phyloP scores from a whole-genome alignment of 2,329 filamentous ascomycete genomes.

The Pyrenochaeta sp. region DNA sequence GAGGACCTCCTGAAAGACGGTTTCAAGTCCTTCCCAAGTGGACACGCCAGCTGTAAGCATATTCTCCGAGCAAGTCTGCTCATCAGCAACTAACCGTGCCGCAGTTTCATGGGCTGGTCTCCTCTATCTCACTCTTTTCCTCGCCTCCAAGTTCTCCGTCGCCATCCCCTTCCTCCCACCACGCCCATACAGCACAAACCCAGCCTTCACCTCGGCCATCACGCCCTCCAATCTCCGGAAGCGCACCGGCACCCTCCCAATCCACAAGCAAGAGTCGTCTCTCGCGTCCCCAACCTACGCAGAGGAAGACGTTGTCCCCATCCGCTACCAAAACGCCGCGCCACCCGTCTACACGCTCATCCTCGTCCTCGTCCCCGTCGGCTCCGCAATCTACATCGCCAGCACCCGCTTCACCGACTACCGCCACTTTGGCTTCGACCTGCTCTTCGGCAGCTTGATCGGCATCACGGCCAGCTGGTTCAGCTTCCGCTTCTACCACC shows the following conservation, averaged over 20 bases:
- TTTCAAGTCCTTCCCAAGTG: constrained; percentile 84
- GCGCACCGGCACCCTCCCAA: constrained; percentile 29
- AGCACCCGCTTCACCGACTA: constrained; percentile 87
- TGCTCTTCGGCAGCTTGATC: constrained; percentile 83
- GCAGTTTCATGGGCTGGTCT: constrained; percentile 76
- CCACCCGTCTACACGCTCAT: constrained; percentile 82
- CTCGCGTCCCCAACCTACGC: constrained; percentile 24
- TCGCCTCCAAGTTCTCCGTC: constrained; percentile 82
- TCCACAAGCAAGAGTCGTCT: constrained; percentile 32
- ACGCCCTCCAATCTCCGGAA: constrained; percentile 42
- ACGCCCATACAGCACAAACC: constrained; percentile 56
- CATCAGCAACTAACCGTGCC: constrained; percentile 1
- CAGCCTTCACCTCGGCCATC: constrained; percentile 57
- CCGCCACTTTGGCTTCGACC: constrained; percentile 91
- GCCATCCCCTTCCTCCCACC: constrained; percentile 73
- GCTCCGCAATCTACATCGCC: constrained; percentile 80
- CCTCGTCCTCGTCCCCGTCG: constrained; percentile 74
- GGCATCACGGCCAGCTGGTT: constrained; percentile 75
- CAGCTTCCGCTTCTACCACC: constrained; percentile 84
- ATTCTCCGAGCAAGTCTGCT: background rate
- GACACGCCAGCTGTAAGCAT: constrained; percentile 71
- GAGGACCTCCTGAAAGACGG: constrained; percentile 72
- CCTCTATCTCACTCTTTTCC: constrained; percentile 84
- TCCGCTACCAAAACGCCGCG: constrained; percentile 77
- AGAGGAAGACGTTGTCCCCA: constrained; percentile 55